Evolutionary conservation across 345 rosid species (phyloP).

Genomic region (Xanthoceras sorbifolium): DNA sequence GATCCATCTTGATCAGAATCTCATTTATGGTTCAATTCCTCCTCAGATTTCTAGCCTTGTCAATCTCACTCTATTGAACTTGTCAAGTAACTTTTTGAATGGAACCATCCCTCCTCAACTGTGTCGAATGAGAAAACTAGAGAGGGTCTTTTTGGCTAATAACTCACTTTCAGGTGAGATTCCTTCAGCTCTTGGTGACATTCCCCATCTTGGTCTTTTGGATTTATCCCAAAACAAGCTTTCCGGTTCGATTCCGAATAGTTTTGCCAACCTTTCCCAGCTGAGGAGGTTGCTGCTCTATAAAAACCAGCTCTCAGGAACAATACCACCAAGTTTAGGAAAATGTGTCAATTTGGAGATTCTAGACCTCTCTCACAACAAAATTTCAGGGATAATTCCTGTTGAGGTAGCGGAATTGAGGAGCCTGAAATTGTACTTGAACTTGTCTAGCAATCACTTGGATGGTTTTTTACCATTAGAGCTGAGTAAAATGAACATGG

Average conservation of each 20-base stretch:
- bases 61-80: conserved; percentile 74
- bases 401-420: conserved; percentile 63
- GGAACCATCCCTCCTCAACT: conserved; percentile 71
- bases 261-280: conserved; percentile 73
- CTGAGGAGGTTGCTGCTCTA: conserved; percentile 62
- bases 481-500: conserved; percentile 97
- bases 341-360: conserved; percentile 77
- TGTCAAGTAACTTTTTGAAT: conserved; percentile 76
- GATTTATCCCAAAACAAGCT: conserved; percentile 83
- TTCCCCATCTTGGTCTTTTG: conserved; percentile 76
- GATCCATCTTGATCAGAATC: conserved; percentile 78
- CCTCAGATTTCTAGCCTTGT: conserved; percentile 67
- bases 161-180: conserved; percentile 73
- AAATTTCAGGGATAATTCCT: conserved; percentile 67
- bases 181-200: conserved; percentile 68
- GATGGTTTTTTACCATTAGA: conserved; percentile 69
- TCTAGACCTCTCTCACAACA: conserved; percentile 78
- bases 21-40: conserved; percentile 72
- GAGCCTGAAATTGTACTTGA: conserved; percentile 83
- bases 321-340: conserved; percentile 69
- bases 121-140: conserved; percentile 64
- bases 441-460: conserved; percentile 76
- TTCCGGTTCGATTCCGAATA: conserved; percentile 78
- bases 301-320: conserved; percentile 71
- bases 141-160: conserved; percentile 75